phyloP scores from a whole-genome alignment of 2,329 filamentous ascomycete species.

The Claviceps maximensis region DNA sequence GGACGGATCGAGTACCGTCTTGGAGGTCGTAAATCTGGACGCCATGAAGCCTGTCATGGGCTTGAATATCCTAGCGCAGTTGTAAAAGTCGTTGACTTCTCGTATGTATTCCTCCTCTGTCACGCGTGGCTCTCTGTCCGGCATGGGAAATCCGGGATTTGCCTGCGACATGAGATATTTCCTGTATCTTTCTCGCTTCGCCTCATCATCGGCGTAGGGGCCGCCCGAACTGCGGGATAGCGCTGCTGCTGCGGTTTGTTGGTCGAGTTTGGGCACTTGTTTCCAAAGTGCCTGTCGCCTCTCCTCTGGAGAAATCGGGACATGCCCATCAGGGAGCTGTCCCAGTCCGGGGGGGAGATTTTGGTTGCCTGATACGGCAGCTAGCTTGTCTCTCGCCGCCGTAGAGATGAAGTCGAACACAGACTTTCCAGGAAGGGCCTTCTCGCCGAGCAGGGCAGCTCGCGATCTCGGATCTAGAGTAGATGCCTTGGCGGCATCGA shows the following conservation, averaged over 20 bases:
- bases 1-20: slow-evolving; percentile 25
- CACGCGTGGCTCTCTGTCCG: slow-evolving; percentile 27
- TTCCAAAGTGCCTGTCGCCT: slow-evolving; percentile 43
- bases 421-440: slow-evolving; percentile 70
- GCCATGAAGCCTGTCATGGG: slow-evolving; percentile 90
- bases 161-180: slow-evolving; percentile 68
- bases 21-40: slow-evolving; percentile 72
- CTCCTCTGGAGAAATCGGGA: slow-evolving; percentile 47
- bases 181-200: slow-evolving; percentile 69
- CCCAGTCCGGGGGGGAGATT: slow-evolving; percentile 67
- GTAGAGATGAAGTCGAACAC: slow-evolving; percentile 87
- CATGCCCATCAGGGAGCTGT: slow-evolving; percentile 56
- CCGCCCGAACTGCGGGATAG: slow-evolving; percentile 49
- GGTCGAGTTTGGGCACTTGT: slow-evolving; percentile 51
- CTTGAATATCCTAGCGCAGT: slow-evolving; percentile 62
- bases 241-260: slow-evolving; percentile 53
- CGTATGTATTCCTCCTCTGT: slow-evolving; percentile 62
- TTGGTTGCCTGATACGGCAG: slow-evolving; percentile 56
- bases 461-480: slow-evolving; percentile 62
- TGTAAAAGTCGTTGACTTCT: slow-evolving; percentile 65
- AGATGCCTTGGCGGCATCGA: slow-evolving; percentile 67
- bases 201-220: slow-evolving; percentile 73
- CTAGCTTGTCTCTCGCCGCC: slow-evolving; percentile 64
- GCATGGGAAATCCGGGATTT: slow-evolving; percentile 30
- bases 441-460: slow-evolving; percentile 69